phyloP scores from a whole-genome alignment of 2,329 filamentous ascomycete genomes.

The Coniochaeta prunicola region DNA sequence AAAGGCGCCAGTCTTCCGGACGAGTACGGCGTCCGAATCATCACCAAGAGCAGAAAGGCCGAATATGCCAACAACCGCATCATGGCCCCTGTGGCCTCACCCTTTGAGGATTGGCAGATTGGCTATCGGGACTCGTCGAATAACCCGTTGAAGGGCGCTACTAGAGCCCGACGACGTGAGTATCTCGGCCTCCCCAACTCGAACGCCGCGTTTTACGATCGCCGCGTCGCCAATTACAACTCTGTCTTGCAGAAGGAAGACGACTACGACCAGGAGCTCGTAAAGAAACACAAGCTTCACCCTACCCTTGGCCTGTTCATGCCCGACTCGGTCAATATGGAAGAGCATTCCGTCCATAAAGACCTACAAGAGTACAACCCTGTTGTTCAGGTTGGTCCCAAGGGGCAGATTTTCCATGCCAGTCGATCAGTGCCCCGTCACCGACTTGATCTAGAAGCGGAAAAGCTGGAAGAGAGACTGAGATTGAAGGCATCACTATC shows the following conservation, averaged over 20 bases:
- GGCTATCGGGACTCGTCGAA: slow-evolving; percentile 54
- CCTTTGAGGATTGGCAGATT: slow-evolving; percentile 46
- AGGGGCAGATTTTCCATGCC: slow-evolving; percentile 39
- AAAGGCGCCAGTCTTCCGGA: slow-evolving; percentile 39
- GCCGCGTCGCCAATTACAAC: slow-evolving; percentile 45
- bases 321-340: slow-evolving; percentile 36
- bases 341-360: slow-evolving; percentile 29
- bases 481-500: slow-evolving; percentile 12
- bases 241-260: slow-evolving; percentile 37
- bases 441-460: slow-evolving; percentile 10
- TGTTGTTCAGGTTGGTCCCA: slow-evolving; percentile 40
- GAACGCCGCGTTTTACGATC: slow-evolving; percentile 46
- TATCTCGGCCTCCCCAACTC: slow-evolving; percentile 47
- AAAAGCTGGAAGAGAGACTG: slow-evolving; percentile 11
- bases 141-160: slow-evolving; percentile 45
- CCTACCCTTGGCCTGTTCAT: slow-evolving; percentile 47
- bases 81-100: slow-evolving; percentile 40
- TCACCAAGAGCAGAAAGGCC: slow-evolving; percentile 29
- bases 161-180: slow-evolving; percentile 43
- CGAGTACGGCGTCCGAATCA: slow-evolving; percentile 41
- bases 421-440: slow-evolving; percentile 29
- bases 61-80: slow-evolving; percentile 42
- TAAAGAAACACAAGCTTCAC: slow-evolving; percentile 43
- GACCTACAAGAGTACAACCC: slow-evolving; percentile 34
- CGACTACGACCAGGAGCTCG: slow-evolving; percentile 42